Evolutionary conservation across 768 basidiomycete genomes (phyloP), one percentile per base, ranked within the genome.

Genomic region (Terana coerulea): DNA sequence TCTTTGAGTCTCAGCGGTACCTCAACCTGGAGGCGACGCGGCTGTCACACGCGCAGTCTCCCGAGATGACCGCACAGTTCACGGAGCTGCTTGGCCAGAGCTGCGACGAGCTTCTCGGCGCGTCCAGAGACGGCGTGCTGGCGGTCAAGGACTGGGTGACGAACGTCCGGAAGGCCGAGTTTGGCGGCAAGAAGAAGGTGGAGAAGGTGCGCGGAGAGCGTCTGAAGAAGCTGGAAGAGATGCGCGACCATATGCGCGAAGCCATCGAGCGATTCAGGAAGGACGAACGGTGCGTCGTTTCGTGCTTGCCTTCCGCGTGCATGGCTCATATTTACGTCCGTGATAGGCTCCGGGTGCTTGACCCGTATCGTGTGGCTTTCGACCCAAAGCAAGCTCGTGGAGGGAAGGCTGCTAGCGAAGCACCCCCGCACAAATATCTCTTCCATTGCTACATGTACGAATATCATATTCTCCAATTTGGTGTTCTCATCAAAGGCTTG

Each of bases 401-500:
- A 25, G 49, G 58, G 47, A 53, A 57, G 12, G 58, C 56, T 1
- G 59, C 55, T 3, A 54, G 67, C n/a, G 75, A 77, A 6, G 67
- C 74, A 11, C 81, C 79, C 0, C 78, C 82, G 0, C 87, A 89
- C 65, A 78, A 82, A 34, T 80, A 83, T 61, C 69, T 91, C 7
- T 91, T 91, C 58, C 71, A 87, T 50, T 86, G 83, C 44, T 90
- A 84, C 58, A 77, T 86, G 25, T 89, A 86, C 62, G 85, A 91
- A 54, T 76, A 71, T 48, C 77, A 78, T 52, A 57, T 74, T 44
- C 71, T 75, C 61, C 66, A 62, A 11, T 74, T 77, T 54, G 61
- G 68, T 2, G 50, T 54, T 8, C 54, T 61, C 10, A 49, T 75
- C 4, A 55, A 62, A n/a, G 66, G 66, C 6, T 44, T 70, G 51